phyloP scores from a whole-genome alignment of 805 yeast genomes.

The Tanozyma kutaoensis region DNA sequence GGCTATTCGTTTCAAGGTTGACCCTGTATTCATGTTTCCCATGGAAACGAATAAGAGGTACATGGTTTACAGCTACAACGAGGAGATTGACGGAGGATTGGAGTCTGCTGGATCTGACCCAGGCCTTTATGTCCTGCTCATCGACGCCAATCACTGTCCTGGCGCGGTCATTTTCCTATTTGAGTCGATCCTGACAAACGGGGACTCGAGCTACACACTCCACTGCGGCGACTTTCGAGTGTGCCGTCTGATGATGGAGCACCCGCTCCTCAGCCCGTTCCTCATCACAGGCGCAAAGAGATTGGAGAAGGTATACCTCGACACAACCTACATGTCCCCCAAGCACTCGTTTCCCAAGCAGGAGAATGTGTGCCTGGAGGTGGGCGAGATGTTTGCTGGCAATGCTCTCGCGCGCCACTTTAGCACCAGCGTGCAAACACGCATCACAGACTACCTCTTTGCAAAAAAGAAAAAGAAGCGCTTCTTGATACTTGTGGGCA shows the following conservation, averaged over 20 bases:
- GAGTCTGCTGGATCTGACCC: constrained; percentile 7
- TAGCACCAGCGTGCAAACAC: constrained; percentile 15
- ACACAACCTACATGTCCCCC: constrained; percentile 82
- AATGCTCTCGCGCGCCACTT: no score
- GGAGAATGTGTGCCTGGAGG: constrained; percentile 43
- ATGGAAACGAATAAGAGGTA: constrained; percentile 29
- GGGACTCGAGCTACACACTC: constrained; percentile 23
- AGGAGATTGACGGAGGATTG: constrained; percentile 6
- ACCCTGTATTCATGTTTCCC: constrained; percentile 29
- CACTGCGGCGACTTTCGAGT: constrained; percentile 96
- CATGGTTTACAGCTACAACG: constrained; percentile 7
- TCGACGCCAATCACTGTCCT: constrained; percentile 95
- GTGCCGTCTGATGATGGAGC: constrained; percentile 32
- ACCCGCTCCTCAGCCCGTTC: constrained; percentile 15
- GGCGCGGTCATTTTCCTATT: constrained; percentile 80
- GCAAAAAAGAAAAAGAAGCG: constrained; percentile 16
- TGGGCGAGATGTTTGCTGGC: constrained; percentile 45
- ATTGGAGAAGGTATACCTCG: constrained; percentile 62
- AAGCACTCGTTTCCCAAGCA: constrained; percentile 70
- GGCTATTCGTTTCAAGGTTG: constrained; percentile 39
- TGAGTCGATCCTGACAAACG: constrained; percentile 24
- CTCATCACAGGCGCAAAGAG: constrained; percentile 3
- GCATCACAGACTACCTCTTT: constrained; percentile 24
- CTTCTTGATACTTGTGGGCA: constrained; percentile 59
- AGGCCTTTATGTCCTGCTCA: constrained; percentile 38